Conservation (phyloP, 2,329 filamentous ascomycete genomes). For the Penicillium sp. region DNA sequence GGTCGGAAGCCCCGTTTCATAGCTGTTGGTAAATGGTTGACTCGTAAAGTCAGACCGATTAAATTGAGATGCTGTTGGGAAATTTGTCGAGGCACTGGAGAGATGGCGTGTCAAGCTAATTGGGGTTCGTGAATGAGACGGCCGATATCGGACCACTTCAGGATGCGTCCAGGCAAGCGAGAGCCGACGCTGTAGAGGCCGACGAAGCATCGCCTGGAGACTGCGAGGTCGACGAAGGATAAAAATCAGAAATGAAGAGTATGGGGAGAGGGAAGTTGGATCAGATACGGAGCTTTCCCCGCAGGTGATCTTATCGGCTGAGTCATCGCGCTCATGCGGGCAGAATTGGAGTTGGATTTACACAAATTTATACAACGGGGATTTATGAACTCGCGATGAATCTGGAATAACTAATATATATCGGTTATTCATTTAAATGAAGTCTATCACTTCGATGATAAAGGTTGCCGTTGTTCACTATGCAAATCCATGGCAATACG, state of each 20-base stretch:
- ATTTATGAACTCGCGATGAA: too few relatives aligned
- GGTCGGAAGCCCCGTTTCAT: constrained; percentile 58
- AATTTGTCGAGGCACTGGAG: constrained; percentile 29
- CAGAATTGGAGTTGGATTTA: too few relatives aligned
- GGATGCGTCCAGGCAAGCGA: constrained; percentile 20
- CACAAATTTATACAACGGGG: too few relatives aligned
- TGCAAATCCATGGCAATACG: too few relatives aligned
- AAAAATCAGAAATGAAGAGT: constrained; percentile 1
- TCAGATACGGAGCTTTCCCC: constrained; percentile 26
- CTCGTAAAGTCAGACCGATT: constrained; percentile 58
- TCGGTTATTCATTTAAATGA: too few relatives aligned
- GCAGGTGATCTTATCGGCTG: constrained; percentile 25
- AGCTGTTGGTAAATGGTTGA: constrained; percentile 57
- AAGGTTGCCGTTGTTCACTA: too few relatives aligned
- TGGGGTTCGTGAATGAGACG: constrained; percentile 5
- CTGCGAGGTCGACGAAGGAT: neutral
- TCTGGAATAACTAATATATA: too few relatives aligned
- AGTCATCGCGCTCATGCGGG: constrained; percentile 12
- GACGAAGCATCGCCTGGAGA: constrained; percentile 29
- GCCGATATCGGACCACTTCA: constrained; percentile 22
- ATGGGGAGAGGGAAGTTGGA: constrained; percentile 5
- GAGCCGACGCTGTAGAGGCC: constrained; percentile 25
- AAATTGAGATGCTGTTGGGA: constrained; percentile 47
- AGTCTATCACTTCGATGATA: too few relatives aligned
- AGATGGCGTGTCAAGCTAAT: constrained; percentile 16